A percentile compares a stretch with the other conserved stretches of the same genome.
Evolutionary conservation across 805 yeast genomes (phyloP).

Genomic region (Spathaspora hagerdaliae): DNA sequence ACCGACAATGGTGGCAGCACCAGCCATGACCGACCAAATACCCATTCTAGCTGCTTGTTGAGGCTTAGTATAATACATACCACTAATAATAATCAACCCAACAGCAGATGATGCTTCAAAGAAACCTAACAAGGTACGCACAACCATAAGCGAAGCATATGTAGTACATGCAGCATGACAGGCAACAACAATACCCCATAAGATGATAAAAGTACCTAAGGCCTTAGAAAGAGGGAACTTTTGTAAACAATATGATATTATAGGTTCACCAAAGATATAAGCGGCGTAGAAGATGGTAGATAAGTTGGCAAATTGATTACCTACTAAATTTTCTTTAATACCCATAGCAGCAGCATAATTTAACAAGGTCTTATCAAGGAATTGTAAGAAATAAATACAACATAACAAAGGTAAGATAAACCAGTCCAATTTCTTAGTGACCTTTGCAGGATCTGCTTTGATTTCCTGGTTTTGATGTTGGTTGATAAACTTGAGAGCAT

Average conservation of each 20-base stretch:
- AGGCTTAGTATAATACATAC: conserved; percentile 57
- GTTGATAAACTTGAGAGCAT: conserved; percentile 7
- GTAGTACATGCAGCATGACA: conserved; percentile 50
- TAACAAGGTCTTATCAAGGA: conserved; percentile 54
- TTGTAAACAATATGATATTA: conserved; percentile 40
- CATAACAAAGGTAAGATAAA: conserved; percentile 49
- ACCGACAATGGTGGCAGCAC: conserved; percentile 51
- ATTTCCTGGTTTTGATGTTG: background rate
- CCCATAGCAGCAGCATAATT: conserved; percentile 68
- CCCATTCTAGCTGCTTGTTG: conserved; percentile 54
- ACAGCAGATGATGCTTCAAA: conserved; percentile 56
- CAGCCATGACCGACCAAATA: conserved; percentile 56
- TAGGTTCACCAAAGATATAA: conserved; percentile 51
- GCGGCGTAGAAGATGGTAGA: conserved; percentile 53
- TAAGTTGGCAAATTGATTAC: conserved; percentile 47
- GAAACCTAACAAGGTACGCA: conserved; percentile 48
- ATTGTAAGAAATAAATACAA: conserved; percentile 52
- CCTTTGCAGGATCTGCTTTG: conserved; percentile 1
- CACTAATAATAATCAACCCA: conserved; percentile 52
- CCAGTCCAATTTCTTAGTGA: conserved; percentile 41
- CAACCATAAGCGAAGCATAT: conserved; percentile 53
- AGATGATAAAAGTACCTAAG: conserved; percentile 41
- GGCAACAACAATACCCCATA: conserved; percentile 53
- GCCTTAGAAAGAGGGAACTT: conserved; percentile 51
- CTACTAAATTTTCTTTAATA: conserved; percentile 44